phyloP scores from a whole-genome alignment of 352 stramenopile genomes.

The Pythium graminicola region DNA sequence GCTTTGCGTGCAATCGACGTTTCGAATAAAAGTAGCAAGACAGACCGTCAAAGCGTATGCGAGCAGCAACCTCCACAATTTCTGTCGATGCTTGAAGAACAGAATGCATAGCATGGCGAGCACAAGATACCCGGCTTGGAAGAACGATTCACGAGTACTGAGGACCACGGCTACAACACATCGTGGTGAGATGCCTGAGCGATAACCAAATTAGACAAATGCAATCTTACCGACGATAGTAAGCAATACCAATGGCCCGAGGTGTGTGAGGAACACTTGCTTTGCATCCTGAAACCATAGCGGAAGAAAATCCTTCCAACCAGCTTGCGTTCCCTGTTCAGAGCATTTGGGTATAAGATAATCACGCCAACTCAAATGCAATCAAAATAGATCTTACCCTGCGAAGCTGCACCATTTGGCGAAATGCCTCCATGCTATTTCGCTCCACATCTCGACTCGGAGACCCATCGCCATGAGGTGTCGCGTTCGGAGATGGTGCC shows the following conservation, averaged over 20 bases:
- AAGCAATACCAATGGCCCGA: slow-evolving; percentile 73
- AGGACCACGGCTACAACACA: slow-evolving; percentile 55
- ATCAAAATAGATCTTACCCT: slow-evolving; percentile 2
- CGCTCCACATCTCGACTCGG: slow-evolving; percentile 9
- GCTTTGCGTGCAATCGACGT: slow-evolving; percentile 56
- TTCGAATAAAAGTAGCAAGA: slow-evolving; percentile 71
- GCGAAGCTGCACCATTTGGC: slow-evolving; percentile 11
- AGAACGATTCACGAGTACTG: slow-evolving; percentile 72
- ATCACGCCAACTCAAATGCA: neutral
- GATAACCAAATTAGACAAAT: neutral
- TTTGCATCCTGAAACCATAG: slow-evolving; percentile 71
- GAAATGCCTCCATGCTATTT: slow-evolving; percentile 20
- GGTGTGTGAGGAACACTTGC: slow-evolving; percentile 59
- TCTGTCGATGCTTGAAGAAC: slow-evolving; percentile 71
- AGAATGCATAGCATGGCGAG: slow-evolving; percentile 71
- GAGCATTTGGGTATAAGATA: neutral
- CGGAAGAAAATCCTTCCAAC: slow-evolving; percentile 42
- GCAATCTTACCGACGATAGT: slow-evolving; percentile 62
- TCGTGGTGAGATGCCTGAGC: neutral
- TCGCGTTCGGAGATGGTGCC: neutral
- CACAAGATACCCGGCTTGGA: slow-evolving; percentile 81
- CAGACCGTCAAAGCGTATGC: slow-evolving; percentile 64
- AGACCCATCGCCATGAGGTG: neutral
- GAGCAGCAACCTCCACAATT: slow-evolving; percentile 73
- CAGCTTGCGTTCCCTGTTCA: slow-evolving; percentile 41